Evolutionary conservation across 495 filamentous ascomycete genomes (phyloP).

Genomic region (Penicillium bialowiezense): DNA sequence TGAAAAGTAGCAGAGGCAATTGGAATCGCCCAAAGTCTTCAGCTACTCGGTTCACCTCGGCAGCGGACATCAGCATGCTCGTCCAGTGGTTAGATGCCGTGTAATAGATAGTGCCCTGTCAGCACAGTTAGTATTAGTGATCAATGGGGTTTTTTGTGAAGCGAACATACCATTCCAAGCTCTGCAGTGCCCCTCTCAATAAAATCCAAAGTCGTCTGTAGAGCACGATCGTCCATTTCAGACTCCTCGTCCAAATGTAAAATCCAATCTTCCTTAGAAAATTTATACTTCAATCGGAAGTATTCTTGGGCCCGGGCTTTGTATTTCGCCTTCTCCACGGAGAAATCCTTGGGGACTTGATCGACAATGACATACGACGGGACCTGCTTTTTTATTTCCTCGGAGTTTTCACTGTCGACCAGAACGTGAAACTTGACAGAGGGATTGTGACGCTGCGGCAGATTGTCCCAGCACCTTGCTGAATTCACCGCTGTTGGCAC

Average conservation of each 20-base stretch:
- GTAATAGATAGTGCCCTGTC: conserved; percentile 11
- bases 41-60: conserved; percentile 3
- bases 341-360: conserved; percentile 1
- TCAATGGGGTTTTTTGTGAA: too few species aligned
- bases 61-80: conserved; percentile 1
- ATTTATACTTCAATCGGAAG: conserved; percentile 4
- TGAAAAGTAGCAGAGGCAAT: conserved; percentile 1
- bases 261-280: conserved; percentile 8
- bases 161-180: conserved; percentile 3
- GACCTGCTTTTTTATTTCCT: not conserved
- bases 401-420: not conserved
- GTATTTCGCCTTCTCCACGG: conserved; percentile 4
- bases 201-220: conserved; percentile 7
- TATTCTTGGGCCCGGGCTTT: conserved; percentile 8
- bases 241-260: conserved; percentile 13
- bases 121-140: too few species aligned
- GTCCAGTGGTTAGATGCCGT: conserved; percentile 7
- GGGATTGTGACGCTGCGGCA: conserved; percentile 1
- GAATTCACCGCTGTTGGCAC: conserved; percentile 6
- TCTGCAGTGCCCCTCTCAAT: conserved; percentile 9
- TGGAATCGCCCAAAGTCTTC: conserved; percentile 11
- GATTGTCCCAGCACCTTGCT: not conserved
- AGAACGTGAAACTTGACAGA: conserved; percentile 7
- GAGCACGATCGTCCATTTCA: conserved; percentile 7
- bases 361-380: conserved; percentile 5